phyloP scores from a whole-genome alignment of 108 stramenopile species.

The Craspedostauros australis region DNA sequence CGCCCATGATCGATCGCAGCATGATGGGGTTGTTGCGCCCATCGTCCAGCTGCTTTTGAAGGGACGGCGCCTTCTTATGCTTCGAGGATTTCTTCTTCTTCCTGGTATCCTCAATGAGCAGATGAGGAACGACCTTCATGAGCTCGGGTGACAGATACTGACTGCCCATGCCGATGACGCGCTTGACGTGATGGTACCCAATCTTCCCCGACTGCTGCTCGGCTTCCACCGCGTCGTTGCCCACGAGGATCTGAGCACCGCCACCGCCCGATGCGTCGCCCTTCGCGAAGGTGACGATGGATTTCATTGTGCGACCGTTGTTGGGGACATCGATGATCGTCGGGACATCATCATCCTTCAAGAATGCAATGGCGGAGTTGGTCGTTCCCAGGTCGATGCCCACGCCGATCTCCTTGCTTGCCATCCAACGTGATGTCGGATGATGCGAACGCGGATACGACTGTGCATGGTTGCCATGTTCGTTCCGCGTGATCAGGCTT shows the following conservation, averaged over 20 bases:
- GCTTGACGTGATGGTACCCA: constrained; percentile 77
- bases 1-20: constrained; percentile 26
- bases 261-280: background rate
- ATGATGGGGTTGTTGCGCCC: constrained; percentile 51
- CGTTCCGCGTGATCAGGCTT: no score
- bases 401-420: constrained; percentile 84
- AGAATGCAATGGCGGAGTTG: constrained; percentile 79
- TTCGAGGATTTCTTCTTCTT: constrained; percentile 41
- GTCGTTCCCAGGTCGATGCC: constrained; percentile 94
- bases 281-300: constrained; percentile 43
- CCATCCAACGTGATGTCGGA: no score
- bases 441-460: no score
- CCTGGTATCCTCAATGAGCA: constrained; percentile 13
- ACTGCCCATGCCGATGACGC: constrained; percentile 72
- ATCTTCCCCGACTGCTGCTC: constrained; percentile 31
- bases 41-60: constrained; percentile 51
- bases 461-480: no score
- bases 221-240: constrained; percentile 36
- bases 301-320: constrained; percentile 58
- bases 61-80: constrained; percentile 27
- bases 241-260: constrained; percentile 19
- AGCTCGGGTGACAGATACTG: constrained; percentile 31
- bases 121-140: constrained; percentile 63
- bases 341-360: constrained; percentile 44
- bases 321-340: constrained; percentile 47